Evolutionary conservation across 2,329 filamentous ascomycete species (phyloP).

Genomic region (Aspergillus phoenicis): DNA sequence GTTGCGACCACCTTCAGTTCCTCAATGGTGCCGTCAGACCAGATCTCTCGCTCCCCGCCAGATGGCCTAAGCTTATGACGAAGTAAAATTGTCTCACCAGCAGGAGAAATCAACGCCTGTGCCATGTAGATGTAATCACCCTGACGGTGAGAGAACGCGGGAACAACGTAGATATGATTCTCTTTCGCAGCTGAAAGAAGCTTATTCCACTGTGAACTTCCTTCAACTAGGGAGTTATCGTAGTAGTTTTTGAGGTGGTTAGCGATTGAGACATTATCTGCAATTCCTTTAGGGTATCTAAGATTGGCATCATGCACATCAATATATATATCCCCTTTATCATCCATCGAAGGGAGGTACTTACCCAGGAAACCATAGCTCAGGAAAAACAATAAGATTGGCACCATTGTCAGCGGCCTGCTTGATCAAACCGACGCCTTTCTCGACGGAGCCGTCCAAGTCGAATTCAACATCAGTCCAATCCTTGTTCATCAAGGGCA

Average conservation of each 20-base stretch:
- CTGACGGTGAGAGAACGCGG: constrained; percentile 2
- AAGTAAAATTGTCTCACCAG: constrained; percentile 1
- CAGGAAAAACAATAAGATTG: background rate
- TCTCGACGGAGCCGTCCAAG: background rate
- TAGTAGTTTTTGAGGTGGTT: background rate
- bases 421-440: background rate
- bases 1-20: constrained; percentile 2
- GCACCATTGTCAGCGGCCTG: background rate
- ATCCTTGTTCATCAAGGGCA: background rate
- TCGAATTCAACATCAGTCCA: background rate
- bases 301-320: too few relatives aligned
- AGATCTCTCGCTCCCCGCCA: background rate
- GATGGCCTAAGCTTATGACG: constrained; percentile 9
- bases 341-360: background rate
- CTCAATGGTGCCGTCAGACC: constrained; percentile 6
- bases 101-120: constrained; percentile 6
- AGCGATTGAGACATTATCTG: background rate
- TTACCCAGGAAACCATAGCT: background rate
- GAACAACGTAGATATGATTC: constrained; percentile 5
- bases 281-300: too few relatives aligned
- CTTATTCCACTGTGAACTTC: background rate
- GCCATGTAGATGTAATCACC: constrained; percentile 9
- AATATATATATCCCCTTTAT: background rate
- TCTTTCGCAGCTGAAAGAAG: background rate
- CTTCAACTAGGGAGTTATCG: background rate